Conservation (phyloP, 2,329 filamentous ascomycete genomes). For the Fusarium multiceps region DNA sequence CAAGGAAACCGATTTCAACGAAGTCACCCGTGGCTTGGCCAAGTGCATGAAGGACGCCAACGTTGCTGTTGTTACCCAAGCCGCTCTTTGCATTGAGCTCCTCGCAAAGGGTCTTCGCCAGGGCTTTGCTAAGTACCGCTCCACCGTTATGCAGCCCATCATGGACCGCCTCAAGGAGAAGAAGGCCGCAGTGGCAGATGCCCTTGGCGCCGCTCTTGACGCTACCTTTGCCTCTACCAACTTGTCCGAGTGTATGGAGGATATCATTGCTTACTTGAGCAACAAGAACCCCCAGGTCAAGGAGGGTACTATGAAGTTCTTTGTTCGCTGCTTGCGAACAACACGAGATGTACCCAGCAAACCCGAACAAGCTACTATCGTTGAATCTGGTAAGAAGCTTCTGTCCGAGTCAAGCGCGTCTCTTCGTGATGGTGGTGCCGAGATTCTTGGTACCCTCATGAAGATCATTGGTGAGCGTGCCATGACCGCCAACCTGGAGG, state of each 20-base stretch:
- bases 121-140: conserved; percentile 82
- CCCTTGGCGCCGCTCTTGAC: conserved; percentile 86
- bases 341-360: conserved; percentile 87
- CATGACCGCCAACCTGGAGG: conserved; percentile 93
- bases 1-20: conserved; percentile 89
- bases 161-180: conserved; percentile 98
- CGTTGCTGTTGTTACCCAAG: conserved; percentile 90
- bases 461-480: conserved; percentile 97
- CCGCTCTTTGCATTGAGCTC: conserved; percentile 91
- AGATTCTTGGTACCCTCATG: conserved; percentile 94
- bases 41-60: conserved; percentile 99
- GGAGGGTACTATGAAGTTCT: conserved; percentile 91
- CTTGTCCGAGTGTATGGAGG: conserved; percentile 88
- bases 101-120: conserved; percentile 87
- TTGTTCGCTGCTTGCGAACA: conserved; percentile 86
- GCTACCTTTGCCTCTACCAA: conserved; percentile 72
- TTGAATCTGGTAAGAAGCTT: conserved; percentile 90
- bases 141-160: conserved; percentile 85
- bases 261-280: conserved; percentile 83
- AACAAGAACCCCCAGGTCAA: conserved; percentile 99
- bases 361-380: conserved; percentile 83
- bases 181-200: conserved; percentile 89
- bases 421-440: conserved; percentile 88
- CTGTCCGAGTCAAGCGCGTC: conserved; percentile 89
- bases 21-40: conserved; percentile 84